These are phyloP conservation scores for Beauveria pseudobassiana DNA, from an alignment of 2,329 filamentous ascomycete genomes.

Conservation along the genomic window DNA sequence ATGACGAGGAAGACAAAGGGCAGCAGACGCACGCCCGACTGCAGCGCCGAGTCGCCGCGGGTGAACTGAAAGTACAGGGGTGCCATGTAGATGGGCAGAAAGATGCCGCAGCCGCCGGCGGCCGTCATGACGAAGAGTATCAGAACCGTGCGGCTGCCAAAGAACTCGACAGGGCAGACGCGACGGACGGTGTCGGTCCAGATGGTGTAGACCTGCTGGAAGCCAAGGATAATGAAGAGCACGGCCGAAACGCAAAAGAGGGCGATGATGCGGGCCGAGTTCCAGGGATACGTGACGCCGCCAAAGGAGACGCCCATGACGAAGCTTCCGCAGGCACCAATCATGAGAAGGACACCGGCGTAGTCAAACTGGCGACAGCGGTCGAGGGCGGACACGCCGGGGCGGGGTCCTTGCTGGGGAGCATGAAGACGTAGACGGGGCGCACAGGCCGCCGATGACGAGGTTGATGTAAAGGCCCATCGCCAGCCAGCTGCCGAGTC, in stretches of 20 bases:
- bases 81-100: constrained; percentile 36
- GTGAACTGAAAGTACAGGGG: constrained; percentile 44
- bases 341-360: constrained; percentile 32
- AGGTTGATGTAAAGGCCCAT: constrained; percentile 40
- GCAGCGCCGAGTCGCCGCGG: constrained; percentile 28
- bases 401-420: constrained; percentile 17
- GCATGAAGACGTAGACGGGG: constrained; percentile 20
- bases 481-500: constrained; percentile 32
- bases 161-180: neutral
- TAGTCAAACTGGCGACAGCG: constrained; percentile 32
- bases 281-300: constrained; percentile 38
- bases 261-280: constrained; percentile 31
- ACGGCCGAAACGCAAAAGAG: constrained; percentile 35
- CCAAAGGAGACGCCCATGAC: constrained; percentile 42
- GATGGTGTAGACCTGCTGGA: constrained; percentile 33
- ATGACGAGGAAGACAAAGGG: constrained; percentile 31
- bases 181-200: constrained; percentile 21
- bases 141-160: neutral
- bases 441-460: constrained; percentile 30
- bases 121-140: neutral
- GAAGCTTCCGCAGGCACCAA: constrained; percentile 29
- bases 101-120: constrained; percentile 21
- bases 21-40: constrained; percentile 30
- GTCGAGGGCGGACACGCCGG: constrained; percentile 16
- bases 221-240: constrained; percentile 22